These are phyloP conservation scores for Meira miltonrushii DNA, from an alignment of 1,284 basidiomycete genomes.

Conservation along the genomic window DNA sequence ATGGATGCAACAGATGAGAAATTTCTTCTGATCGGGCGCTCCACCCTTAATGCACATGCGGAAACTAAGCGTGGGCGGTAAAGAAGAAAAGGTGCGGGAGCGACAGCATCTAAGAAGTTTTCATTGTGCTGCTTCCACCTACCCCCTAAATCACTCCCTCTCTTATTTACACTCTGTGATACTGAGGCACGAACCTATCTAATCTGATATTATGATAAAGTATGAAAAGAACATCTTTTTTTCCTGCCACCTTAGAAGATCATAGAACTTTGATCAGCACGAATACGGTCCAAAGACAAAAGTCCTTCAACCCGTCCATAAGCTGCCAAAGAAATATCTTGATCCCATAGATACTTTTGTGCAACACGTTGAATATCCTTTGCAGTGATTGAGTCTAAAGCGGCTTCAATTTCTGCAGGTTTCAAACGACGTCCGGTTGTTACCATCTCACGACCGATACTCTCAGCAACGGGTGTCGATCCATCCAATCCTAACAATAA, in stretches of 20 bases:
- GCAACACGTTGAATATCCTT: slow-evolving; percentile 93
- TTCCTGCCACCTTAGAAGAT: slow-evolving; percentile 5
- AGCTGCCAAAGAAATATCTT: slow-evolving; percentile 58
- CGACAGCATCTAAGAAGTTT: too few species aligned
- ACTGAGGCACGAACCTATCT: too few species aligned
- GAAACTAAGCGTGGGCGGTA: too few species aligned
- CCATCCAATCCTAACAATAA: slow-evolving; percentile 87
- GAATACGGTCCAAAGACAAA: slow-evolving; percentile 56
- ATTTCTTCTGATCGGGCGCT: too few species aligned
- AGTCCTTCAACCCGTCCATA: slow-evolving; percentile 65
- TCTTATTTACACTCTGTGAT: too few species aligned
- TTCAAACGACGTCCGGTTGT: slow-evolving; percentile 75
- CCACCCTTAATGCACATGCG: too few species aligned
- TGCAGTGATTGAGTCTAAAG: slow-evolving; percentile 78
- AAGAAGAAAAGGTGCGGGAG: too few species aligned
- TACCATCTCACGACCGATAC: slow-evolving; percentile 93
- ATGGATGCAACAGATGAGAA: too few species aligned
- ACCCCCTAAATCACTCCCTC: too few species aligned
- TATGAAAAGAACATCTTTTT: too few species aligned
- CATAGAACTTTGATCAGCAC: slow-evolving; percentile 17
- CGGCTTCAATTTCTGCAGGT: slow-evolving; percentile 87
- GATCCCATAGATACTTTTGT: slow-evolving; percentile 94
- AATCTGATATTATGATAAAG: too few species aligned
- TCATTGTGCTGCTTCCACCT: too few species aligned
- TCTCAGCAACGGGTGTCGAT: slow-evolving; percentile 92